phyloP scores from a whole-genome alignment of 352 stramenopile species.

The Phytophthora constricta region DNA sequence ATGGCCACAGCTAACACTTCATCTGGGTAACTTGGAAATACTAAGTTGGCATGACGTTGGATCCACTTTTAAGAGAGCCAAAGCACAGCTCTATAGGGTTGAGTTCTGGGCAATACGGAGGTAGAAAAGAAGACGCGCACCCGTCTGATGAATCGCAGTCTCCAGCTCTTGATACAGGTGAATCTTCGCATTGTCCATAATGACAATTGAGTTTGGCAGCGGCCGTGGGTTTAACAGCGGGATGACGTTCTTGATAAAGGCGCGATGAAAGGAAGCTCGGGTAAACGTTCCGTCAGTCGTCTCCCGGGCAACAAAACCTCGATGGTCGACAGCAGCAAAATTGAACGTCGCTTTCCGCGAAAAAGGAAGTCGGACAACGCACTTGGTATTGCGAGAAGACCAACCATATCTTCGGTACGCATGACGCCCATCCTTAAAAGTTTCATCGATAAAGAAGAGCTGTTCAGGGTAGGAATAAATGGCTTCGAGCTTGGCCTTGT shows the following conservation, averaged over 20 bases:
- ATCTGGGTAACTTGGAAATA: slow-evolving; percentile 8
- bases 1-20: slow-evolving; percentile 4
- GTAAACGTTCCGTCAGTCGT: slow-evolving; percentile 6
- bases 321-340: slow-evolving; percentile 7
- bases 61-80: slow-evolving; percentile 3
- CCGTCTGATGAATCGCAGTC: slow-evolving; percentile 2
- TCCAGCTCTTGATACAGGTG: slow-evolving; percentile 11
- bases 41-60: slow-evolving; percentile 7
- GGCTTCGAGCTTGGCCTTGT: not conserved
- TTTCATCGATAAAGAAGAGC: not conserved
- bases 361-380: not conserved
- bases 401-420: not conserved
- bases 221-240: slow-evolving; percentile 6
- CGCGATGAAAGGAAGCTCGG: not conserved
- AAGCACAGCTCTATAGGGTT: slow-evolving; percentile 22
- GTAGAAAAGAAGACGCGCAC: slow-evolving; percentile 6
- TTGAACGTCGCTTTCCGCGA: slow-evolving; percentile 11
- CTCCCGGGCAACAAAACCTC: not conserved
- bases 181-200: slow-evolving; percentile 20
- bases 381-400: not conserved
- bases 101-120: slow-evolving; percentile 4
- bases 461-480: no score
- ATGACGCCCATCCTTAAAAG: not conserved
- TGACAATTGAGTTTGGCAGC: not conserved
- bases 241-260: not conserved